Base-by-base conservation (phyloP, 768 basidiomycete genomes). In the Cyclocybe aegerita region DNA sequence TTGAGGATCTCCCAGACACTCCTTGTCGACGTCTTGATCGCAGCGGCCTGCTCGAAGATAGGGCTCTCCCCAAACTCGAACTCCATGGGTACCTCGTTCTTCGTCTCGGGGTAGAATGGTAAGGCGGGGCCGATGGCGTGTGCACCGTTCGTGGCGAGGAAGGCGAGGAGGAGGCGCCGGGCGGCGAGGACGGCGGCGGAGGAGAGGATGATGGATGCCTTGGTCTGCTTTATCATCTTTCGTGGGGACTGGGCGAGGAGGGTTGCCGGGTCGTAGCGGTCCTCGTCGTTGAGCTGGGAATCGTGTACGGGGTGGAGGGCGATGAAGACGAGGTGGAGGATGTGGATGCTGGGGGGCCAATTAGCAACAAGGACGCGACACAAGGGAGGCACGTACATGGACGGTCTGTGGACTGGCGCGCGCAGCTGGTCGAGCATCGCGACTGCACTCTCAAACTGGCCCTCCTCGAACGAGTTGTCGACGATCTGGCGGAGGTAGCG, bases 391-490 rank as follows among this genome's bases (percentile, higher is more conserved):
- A 70, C 85, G 62, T 64, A 87, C 88, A 70, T 60, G 9, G 79
- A 77, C 7, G 87, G 88, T 45, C 68, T 81, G 65, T 76, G 76
- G 17, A 74, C 68, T n/a, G 76, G 62, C 0, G 81, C 78, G 40
- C 84, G 81, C 2, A 90, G 65, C 50, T 85, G 82, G 50, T 81
- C 80, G 1, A 91, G 75, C 23, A 80, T 66, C 10, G 74, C 69
- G 29, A 89, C 83, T 6, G 82, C 89, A 4, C 80, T 73, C 57
- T 88, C 83, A 55, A 86, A 88, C 50, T 89, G 86, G 12, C 83
- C 81, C 63, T 91, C 89, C 59, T 91, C 89, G 14, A 90, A 80
- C 51, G 84, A 84, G 46, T 76, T 82, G 60, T 90, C 86, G 14
- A 90, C 85, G 4, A 88, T 48, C 46, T 62, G 60, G 36, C 60